Evolutionary conservation across 192 early-diverging fungal genomes (phyloP).

Genomic region (Ambispora gerdemannii): DNA sequence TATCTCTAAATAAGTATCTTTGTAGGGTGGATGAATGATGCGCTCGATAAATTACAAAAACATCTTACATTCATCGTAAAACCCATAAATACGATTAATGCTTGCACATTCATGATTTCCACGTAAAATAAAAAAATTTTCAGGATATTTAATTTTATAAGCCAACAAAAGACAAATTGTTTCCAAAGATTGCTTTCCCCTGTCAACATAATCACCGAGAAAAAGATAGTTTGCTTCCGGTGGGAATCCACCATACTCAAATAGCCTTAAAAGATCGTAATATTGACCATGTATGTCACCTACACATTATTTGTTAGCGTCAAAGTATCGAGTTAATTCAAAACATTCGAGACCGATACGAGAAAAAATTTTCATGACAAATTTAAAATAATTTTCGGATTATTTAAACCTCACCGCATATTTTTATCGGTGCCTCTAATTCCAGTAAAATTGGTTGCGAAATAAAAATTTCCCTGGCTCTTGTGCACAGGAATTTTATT

Average conservation of each 20-base stretch:
- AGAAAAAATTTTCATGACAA: too few species aligned
- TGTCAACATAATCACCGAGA: constrained; percentile 96
- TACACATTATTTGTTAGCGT: too few species aligned
- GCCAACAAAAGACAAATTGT: constrained; percentile 96
- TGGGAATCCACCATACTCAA: constrained; percentile 95
- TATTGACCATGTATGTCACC: constrained; percentile 92
- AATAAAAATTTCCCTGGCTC: constrained; percentile 93
- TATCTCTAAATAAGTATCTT: not conserved
- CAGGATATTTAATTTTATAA: constrained; percentile 99
- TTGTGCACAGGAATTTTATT: constrained; percentile 91
- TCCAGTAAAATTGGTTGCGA: constrained; percentile 89
- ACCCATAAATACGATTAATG: constrained; percentile 97
- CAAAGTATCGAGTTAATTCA: too few species aligned
- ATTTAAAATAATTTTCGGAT: too few species aligned
- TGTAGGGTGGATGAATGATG: not conserved
- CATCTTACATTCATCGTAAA: constrained; percentile 92
- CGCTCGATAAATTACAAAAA: too few species aligned
- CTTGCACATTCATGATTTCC: constrained; percentile 98
- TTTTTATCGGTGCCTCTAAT: constrained; percentile 93
- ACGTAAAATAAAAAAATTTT: constrained; percentile 98
- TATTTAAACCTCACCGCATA: constrained; percentile 69
- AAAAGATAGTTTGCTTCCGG: constrained; percentile 96
- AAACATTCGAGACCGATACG: too few species aligned
- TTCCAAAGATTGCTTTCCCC: constrained; percentile 96
- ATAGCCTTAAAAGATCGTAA: constrained; percentile 91